A percentile compares a stretch with the other conserved stretches of the same genome.
Conservation (phyloP, 768 basidiomycete species). For the Terana coerulea region DNA sequence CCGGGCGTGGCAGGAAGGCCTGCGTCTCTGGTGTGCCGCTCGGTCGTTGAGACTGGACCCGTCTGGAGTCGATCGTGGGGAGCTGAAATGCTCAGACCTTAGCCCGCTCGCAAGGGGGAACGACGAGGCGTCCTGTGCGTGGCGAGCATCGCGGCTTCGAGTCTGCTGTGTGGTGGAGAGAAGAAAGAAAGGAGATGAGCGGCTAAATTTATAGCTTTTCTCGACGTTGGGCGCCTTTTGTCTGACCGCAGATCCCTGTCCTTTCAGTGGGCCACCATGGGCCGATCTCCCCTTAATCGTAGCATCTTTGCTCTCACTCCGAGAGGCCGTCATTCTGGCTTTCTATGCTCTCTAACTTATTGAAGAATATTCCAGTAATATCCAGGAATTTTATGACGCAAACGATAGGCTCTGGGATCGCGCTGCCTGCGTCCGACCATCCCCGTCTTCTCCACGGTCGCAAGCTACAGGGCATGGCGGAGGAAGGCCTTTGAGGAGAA, state of each 20-base stretch:
- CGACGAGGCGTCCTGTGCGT: constrained; percentile 12
- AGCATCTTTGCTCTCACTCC: background rate
- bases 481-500: constrained; percentile 49
- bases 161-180: constrained; percentile 6
- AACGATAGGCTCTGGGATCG: constrained; percentile 2
- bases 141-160: constrained; percentile 15
- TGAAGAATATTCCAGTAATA: background rate
- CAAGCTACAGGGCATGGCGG: constrained; percentile 72
- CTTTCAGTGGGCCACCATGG: constrained; percentile 4
- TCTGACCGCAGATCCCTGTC: background rate
- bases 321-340: background rate
- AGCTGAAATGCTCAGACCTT: constrained; percentile 14
- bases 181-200: background rate
- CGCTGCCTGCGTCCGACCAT: constrained; percentile 33
- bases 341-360: constrained; percentile 1
- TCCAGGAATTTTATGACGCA: background rate
- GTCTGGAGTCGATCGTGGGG: constrained; percentile 6
- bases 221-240: background rate
- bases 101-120: constrained; percentile 13
- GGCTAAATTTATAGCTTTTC: constrained; percentile 1
- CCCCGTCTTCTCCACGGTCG: constrained; percentile 54
- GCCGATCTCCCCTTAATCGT: constrained; percentile 2
- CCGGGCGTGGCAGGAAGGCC: constrained; percentile 1
- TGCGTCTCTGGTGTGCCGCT: constrained; percentile 12
- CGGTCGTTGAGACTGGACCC: constrained; percentile 7